Evolutionary conservation across 495 filamentous ascomycete genomes (phyloP).

Genomic region (Filosporella fistucella): DNA sequence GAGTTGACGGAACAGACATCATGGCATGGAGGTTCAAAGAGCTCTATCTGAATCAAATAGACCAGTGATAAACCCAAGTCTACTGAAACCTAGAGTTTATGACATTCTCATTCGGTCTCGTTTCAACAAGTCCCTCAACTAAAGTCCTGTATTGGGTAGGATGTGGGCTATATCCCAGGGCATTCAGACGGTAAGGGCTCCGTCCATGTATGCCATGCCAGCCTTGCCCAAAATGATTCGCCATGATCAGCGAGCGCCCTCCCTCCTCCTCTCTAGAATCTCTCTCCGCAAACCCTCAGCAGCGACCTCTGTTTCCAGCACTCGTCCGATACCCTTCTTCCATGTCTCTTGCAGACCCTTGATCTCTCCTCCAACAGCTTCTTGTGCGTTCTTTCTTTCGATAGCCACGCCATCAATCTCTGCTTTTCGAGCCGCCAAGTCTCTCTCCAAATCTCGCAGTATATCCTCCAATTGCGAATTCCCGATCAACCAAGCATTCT

Average conservation of each 20-base stretch:
- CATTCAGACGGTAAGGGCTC: too few relatives aligned
- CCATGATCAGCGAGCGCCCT: slow-evolving; percentile 12
- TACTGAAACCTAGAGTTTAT: too few relatives aligned
- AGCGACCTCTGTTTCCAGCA: slow-evolving; percentile 72
- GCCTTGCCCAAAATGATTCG: not conserved
- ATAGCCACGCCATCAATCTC: slow-evolving; percentile 68
- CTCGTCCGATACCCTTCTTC: slow-evolving; percentile 64
- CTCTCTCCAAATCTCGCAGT: slow-evolving; percentile 67
- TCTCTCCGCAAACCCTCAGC: slow-evolving; percentile 64
- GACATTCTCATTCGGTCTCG: too few relatives aligned
- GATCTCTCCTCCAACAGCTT: slow-evolving; percentile 63
- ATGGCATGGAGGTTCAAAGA: too few relatives aligned
- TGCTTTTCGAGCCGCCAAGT: slow-evolving; percentile 61
- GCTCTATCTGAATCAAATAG: too few relatives aligned
- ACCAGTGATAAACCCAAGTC: too few relatives aligned
- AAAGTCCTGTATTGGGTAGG: too few relatives aligned
- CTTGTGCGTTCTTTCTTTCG: slow-evolving; percentile 65
- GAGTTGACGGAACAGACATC: too few relatives aligned
- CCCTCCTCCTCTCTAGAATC: slow-evolving; percentile 48
- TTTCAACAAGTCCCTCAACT: too few relatives aligned
- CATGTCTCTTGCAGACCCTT: slow-evolving; percentile 65
- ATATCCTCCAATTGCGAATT: slow-evolving; percentile 76
- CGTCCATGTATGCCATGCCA: not conserved
- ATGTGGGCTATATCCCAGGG: too few relatives aligned
- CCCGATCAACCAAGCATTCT: slow-evolving; percentile 85